These are phyloP conservation scores for Termitomyces sp. DNA, from an alignment of 768 basidiomycete genomes.

Conservation along the genomic window DNA sequence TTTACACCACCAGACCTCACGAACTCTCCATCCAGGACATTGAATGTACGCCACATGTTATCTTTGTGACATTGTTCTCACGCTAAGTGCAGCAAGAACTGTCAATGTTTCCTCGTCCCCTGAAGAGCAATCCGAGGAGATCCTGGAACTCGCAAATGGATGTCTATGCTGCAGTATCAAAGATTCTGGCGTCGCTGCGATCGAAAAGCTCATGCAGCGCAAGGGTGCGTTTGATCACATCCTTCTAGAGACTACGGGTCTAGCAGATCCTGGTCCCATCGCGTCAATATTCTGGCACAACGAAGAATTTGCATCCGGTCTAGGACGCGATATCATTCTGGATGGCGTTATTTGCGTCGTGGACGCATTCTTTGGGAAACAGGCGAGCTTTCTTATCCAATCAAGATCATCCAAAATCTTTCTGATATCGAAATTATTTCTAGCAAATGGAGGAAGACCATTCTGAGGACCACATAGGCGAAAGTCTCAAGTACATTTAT, in stretches of 20 bases:
- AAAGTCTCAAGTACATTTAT: constrained; percentile 65
- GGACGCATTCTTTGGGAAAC: constrained; percentile 75
- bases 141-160: constrained; percentile 91
- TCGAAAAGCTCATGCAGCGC: constrained; percentile 83
- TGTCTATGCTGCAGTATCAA: constrained; percentile 99
- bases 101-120: constrained; percentile 78
- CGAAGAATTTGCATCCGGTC: constrained; percentile 68
- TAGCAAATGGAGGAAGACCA: constrained; percentile 88
- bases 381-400: constrained; percentile 18
- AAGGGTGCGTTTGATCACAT: constrained; percentile 94
- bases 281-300: constrained; percentile 86
- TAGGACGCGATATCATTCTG: constrained; percentile 63
- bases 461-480: constrained; percentile 54
- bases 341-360: constrained; percentile 94
- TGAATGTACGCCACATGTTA: constrained; percentile 54
- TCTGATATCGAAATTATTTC: background rate
- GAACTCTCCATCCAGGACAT: constrained; percentile 60
- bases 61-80: constrained; percentile 3
- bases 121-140: constrained; percentile 69
- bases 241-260: constrained; percentile 89
- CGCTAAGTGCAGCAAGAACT: constrained; percentile 56
- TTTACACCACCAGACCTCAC: background rate
- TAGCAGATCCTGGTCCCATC: constrained; percentile 94
- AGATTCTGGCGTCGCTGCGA: constrained; percentile 87
- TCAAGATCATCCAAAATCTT: background rate